Base-by-base conservation (phyloP, 805 yeast species). In the Pichia membranifaciens region DNA sequence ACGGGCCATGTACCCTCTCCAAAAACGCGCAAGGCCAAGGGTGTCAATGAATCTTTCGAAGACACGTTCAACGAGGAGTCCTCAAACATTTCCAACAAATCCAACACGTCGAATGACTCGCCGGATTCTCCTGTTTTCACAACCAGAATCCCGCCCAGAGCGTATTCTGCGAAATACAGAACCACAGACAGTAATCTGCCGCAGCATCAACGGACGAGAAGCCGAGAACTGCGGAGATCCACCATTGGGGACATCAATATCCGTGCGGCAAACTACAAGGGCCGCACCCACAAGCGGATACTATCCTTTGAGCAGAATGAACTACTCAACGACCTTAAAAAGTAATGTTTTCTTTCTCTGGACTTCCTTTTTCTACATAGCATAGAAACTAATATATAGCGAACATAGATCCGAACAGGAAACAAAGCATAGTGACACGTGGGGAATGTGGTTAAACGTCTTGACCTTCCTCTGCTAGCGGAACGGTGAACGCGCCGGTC, bases 401-500 rank as follows among this genome's bases (percentile, higher is more conserved):
- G n/a, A n/a, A n/a, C n/a, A n/a, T n/a, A n/a, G n/a, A n/a, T n/a
- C n/a, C n/a, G n/a, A n/a, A n/a, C n/a, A n/a, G n/a, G n/a, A n/a
- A n/a, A n/a, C n/a, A n/a, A n/a, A n/a, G n/a, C n/a, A n/a, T n/a
- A n/a, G n/a, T n/a, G n/a, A n/a, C n/a, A n/a, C n/a, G n/a, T n/a
- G n/a, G n/a, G n/a, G n/a, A n/a, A n/a, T n/a, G n/a, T n/a, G 21
- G 29, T 17, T 31, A 44, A n/a, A 65, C 40, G 46, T 52, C 61
- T 20, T 52, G 63, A 41, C 71, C 68, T 56, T 72, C 73, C 60
- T 82, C 84, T 50, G 78, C 84, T 9, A 78, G 78, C 13, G 88
- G 91, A 13, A 84, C 82, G 7, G 72, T 71, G 57, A 87, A 88
- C 0, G 95, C 91, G 41, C 96, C 95, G 3, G 96, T 85, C 50